Evolutionary conservation across 176 grass and related monocot species (phyloP).

Genomic region (Avena eriantha): DNA sequence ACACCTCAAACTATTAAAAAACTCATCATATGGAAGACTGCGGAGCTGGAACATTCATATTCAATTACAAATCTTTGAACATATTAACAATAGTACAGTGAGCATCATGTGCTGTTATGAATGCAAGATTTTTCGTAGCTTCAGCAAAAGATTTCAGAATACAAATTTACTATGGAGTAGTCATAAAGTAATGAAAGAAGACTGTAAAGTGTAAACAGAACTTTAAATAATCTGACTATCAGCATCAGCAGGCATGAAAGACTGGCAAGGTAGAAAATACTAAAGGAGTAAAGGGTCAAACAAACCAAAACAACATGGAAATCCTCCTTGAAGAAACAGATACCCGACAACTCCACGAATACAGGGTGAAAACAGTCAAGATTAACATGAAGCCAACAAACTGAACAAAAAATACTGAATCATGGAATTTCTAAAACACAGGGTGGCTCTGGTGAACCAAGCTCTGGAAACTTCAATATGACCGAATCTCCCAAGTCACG

Average conservation of each 20-base stretch:
- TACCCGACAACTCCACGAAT: background rate
- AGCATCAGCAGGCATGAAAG: background rate
- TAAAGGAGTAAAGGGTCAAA: background rate
- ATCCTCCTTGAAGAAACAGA: background rate
- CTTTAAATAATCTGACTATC: background rate
- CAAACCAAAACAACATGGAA: conserved; percentile 1
- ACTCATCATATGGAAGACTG: background rate
- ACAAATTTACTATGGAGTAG: background rate
- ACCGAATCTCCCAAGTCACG: background rate
- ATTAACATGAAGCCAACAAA: conserved; percentile 16
- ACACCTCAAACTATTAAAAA: background rate
- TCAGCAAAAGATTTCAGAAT: background rate
- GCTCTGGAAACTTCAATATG: background rate
- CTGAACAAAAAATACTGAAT: background rate
- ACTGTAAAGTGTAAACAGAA: background rate
- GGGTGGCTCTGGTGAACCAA: background rate
- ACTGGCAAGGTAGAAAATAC: background rate
- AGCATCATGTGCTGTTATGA: background rate
- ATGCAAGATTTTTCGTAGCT: background rate
- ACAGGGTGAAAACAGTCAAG: background rate
- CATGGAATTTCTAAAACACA: background rate
- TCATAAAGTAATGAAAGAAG: background rate
- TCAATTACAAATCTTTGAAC: background rate
- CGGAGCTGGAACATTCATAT: background rate
- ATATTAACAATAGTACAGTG: background rate